Percentiles rank a stretch among this genome's conserved stretches.
Evolutionary conservation across 2,329 filamentous ascomycete species (phyloP).

Genomic region (Teratosphaeria pseudoeucalypti): DNA sequence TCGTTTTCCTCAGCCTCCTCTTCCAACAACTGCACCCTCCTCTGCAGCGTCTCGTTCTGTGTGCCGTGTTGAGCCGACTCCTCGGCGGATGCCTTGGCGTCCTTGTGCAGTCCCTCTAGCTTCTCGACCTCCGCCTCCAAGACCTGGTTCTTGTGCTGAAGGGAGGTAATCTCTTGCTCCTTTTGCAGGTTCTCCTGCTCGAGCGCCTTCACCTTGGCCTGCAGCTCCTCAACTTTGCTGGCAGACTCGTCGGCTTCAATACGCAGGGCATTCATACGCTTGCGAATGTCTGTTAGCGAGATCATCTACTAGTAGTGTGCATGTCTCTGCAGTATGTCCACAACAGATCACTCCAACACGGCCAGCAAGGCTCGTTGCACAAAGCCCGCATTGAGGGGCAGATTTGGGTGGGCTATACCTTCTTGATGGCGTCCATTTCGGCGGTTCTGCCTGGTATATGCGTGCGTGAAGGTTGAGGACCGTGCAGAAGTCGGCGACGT

Average conservation of each 20-base stretch:
- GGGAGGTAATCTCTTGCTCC: conserved; percentile 95
- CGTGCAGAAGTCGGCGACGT: not conserved
- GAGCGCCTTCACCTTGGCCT: conserved; percentile 74
- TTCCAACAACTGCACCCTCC: conserved; percentile 90
- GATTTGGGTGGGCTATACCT: conserved; percentile 24
- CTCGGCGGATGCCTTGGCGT: conserved; percentile 76
- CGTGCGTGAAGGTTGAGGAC: not conserved
- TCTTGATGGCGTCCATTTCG: conserved; percentile 35
- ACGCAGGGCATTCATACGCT: conserved; percentile 95
- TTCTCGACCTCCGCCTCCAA: conserved; percentile 89
- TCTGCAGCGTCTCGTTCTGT: conserved; percentile 83
- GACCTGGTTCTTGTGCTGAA: conserved; percentile 88
- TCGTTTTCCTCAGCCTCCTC: conserved; percentile 96
- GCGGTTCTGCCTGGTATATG: conserved; percentile 2
- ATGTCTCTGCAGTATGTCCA: not conserved
- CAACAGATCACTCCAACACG: not conserved
- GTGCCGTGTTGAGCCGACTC: conserved; percentile 73
- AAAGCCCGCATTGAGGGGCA: conserved; percentile 15
- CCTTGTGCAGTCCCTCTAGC: conserved; percentile 71
- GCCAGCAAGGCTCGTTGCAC: not conserved
- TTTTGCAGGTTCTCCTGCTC: conserved; percentile 94
- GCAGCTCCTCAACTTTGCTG: conserved; percentile 75
- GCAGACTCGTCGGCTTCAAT: conserved; percentile 82
- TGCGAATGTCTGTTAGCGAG: conserved; percentile 17
- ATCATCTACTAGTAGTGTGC: not conserved